Base-by-base conservation (phyloP, 805 yeast species). In the Starmera amethionina region DNA sequence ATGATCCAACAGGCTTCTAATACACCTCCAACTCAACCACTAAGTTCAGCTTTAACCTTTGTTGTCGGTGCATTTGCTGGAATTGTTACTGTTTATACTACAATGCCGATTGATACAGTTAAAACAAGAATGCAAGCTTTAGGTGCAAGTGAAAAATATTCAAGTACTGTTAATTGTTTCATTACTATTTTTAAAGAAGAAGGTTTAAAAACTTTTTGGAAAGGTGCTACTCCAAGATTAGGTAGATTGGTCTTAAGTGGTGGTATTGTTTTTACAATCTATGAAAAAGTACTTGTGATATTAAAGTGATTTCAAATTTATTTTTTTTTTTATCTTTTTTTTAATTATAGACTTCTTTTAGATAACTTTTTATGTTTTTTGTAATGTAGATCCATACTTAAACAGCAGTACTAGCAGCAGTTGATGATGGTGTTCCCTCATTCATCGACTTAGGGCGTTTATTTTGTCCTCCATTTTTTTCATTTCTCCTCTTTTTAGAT, bases 101-200 rank as follows among this genome's bases (percentile, higher is more conserved):
- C 96, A 3, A 88, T 88, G 96, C 96, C 96, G 8, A 82, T 88
- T 34, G 96, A 88, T 56, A 88, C 96, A 1, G 95, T 88, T 45
- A 90, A 90, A 65, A 93, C 97, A 1, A 75, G 98, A 62, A 90
- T 90, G 96, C 98, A 90, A 67, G 81, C 95, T 16, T 71, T 90
- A 48, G 89, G 85, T 30, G 84, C 96, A 8, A 72, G 72, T 38
- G 70, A 72, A 50, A 62, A 72, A 54, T 93, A 90, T 63, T 59
- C 73, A 1, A 76, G 88, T 36, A 89, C 97, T 1, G 16, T 82
- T 33, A 75, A 90, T 63, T 90, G 97, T 62, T 89, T 94, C 52
- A 74, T 64, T 15, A 78, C 74, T 46, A 79, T 93, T 39, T 82
- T 83, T 60, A 80, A 67, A 55, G 82, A 90, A 40, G 98, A 90